Evolutionary conservation across 2,329 filamentous ascomycete genomes (phyloP).

Genomic region (Arthroderma sp.): DNA sequence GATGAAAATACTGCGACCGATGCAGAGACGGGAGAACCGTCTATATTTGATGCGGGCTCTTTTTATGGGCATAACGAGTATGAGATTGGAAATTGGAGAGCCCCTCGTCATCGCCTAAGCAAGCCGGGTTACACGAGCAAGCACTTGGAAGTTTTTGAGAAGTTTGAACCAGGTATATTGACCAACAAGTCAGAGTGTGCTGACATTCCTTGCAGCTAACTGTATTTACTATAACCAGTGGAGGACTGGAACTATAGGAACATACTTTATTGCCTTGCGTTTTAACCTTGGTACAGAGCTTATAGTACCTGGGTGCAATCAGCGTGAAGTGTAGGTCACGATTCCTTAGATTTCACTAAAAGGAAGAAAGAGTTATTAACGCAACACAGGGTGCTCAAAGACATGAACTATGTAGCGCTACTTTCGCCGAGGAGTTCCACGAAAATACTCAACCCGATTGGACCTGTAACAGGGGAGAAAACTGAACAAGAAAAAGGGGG

Average conservation of each 20-base stretch:
- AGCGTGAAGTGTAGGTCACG: slow-evolving; percentile 4
- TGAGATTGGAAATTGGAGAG: slow-evolving; percentile 13
- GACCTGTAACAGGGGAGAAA: no score
- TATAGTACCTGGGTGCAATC: slow-evolving; percentile 6
- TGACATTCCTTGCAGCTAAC: background rate
- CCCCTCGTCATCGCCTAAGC: slow-evolving; percentile 3
- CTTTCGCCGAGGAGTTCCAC: no score
- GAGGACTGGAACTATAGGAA: slow-evolving; percentile 19
- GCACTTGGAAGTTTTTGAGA: slow-evolving; percentile 1
- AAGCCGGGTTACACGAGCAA: slow-evolving; percentile 2
- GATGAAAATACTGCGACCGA: slow-evolving; percentile 22
- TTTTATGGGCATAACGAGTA: slow-evolving; percentile 24
- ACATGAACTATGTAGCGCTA: no score
- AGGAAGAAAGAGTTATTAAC: background rate
- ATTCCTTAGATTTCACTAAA: background rate
- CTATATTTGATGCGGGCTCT: slow-evolving; percentile 22
- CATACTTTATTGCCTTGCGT: slow-evolving; percentile 13
- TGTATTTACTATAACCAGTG: background rate
- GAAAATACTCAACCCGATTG: no score
- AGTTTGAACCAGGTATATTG: slow-evolving; percentile 6
- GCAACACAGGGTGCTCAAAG: background rate
- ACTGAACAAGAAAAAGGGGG: no score
- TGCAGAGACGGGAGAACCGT: slow-evolving; percentile 15
- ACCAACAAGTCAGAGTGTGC: background rate
- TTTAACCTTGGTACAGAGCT: slow-evolving; percentile 6